Percentiles rank a stretch among this genome's conserved stretches.
These are phyloP conservation scores for Hemileia vastatrix DNA, from an alignment of 1,284 basidiomycete species.

Conservation along the genomic window DNA sequence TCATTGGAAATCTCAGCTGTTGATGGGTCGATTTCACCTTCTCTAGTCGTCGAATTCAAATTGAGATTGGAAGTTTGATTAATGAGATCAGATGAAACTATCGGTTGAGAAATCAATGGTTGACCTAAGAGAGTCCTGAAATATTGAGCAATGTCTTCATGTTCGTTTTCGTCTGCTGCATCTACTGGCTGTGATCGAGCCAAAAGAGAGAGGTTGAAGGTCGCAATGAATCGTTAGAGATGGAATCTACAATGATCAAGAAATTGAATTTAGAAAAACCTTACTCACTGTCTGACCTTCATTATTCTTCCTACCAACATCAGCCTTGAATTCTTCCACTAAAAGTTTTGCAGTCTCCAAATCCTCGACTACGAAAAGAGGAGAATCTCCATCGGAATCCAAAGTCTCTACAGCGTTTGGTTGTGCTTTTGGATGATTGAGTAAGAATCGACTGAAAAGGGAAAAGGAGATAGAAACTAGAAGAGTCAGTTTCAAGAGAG, in stretches of 20 bases:
- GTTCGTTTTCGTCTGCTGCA: constrained; percentile 34
- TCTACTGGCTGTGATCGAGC: constrained; percentile 26
- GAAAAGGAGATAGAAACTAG: background rate
- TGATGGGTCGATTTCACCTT: constrained; percentile 3
- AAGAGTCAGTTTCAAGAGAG: background rate
- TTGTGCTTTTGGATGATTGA: constrained; percentile 29
- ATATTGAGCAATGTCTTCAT: constrained; percentile 32
- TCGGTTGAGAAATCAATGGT: constrained; percentile 10
- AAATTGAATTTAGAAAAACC: background rate
- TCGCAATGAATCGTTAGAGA: background rate
- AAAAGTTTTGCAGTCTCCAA: constrained; percentile 32
- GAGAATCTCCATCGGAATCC: constrained; percentile 40
- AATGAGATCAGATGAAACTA: background rate
- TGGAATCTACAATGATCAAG: background rate
- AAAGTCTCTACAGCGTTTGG: constrained; percentile 29
- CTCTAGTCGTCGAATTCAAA: background rate
- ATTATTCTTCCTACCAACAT: constrained; percentile 32
- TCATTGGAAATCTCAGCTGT: background rate
- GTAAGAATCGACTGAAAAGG: constrained; percentile 26
- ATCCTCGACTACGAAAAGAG: constrained; percentile 40
- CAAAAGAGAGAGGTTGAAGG: too few relatives aligned
- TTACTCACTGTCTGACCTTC: constrained; percentile 32
- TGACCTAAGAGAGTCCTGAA: constrained; percentile 33
- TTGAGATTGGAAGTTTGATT: background rate
- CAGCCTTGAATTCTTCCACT: constrained; percentile 36